Evolutionary conservation across 2,329 filamentous ascomycete genomes (phyloP).

Genomic region (Monilinia polystroma): DNA sequence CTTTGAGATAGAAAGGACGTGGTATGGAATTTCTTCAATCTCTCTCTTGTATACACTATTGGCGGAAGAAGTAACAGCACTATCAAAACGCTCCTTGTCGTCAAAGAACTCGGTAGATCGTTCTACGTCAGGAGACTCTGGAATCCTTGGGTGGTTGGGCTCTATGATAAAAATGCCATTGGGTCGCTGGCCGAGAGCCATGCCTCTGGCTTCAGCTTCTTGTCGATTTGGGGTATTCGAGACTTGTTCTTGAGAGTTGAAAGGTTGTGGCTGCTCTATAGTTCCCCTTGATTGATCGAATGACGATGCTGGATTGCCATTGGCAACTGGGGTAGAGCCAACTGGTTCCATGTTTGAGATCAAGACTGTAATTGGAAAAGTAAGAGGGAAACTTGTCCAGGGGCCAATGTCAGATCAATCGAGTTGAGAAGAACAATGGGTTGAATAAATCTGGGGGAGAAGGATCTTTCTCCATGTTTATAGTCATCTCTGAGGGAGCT

Average conservation of each 20-base stretch:
- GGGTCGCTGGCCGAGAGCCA: neutral
- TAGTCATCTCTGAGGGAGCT: slow-evolving; percentile 4
- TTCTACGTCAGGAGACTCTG: neutral
- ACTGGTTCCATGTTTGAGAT: slow-evolving; percentile 11
- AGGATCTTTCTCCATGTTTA: slow-evolving; percentile 14
- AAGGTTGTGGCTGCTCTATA: neutral
- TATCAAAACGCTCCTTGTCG: neutral
- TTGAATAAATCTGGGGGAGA: neutral
- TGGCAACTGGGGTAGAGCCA: neutral
- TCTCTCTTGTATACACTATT: slow-evolving; percentile 18
- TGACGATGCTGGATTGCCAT: slow-evolving; percentile 4
- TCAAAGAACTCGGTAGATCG: slow-evolving; percentile 7
- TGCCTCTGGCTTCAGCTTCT: neutral
- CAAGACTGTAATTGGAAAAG: neutral
- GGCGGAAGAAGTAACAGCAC: slow-evolving; percentile 3
- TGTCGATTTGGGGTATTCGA: neutral
- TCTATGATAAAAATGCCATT: slow-evolving; percentile 18
- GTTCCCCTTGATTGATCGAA: neutral
- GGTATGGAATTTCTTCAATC: slow-evolving; percentile 26
- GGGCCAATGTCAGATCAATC: neutral
- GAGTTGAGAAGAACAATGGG: slow-evolving; percentile 1
- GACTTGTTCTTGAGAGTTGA: neutral
- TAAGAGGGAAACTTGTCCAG: neutral
- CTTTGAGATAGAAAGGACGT: slow-evolving; percentile 37
- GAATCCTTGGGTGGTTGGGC: neutral